phyloP scores from a whole-genome alignment of 768 basidiomycete genomes.

The Candolleomyces eurysporus region DNA sequence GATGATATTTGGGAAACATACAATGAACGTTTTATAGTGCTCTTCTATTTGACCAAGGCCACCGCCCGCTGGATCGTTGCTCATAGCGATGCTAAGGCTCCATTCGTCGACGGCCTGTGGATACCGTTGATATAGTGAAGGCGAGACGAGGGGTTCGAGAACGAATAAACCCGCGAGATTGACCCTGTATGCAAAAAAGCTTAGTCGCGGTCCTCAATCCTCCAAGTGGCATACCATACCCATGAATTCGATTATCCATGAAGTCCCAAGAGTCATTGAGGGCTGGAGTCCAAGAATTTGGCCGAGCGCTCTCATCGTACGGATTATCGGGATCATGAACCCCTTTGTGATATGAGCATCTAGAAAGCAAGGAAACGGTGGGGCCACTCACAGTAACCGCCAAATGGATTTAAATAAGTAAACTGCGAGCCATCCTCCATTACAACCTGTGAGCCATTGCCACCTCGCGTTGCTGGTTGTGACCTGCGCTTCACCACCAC shows the following conservation, averaged over 20 bases:
- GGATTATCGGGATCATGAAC: constrained; percentile 64
- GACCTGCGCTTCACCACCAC: too few relatives aligned
- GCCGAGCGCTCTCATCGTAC: constrained; percentile 64
- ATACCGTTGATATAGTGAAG: constrained; percentile 61
- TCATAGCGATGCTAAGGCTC: constrained; percentile 64
- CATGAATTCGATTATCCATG: constrained; percentile 76
- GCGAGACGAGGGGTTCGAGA: constrained; percentile 74
- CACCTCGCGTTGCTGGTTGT: constrained; percentile 7
- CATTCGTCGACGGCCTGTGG: constrained; percentile 59
- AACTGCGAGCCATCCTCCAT: constrained; percentile 76
- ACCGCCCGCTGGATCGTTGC: constrained; percentile 55
- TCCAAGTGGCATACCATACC: constrained; percentile 37
- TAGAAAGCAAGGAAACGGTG: too few relatives aligned
- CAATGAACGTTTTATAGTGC: constrained; percentile 83
- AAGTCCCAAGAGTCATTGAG: constrained; percentile 59
- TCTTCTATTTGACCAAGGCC: constrained; percentile 62
- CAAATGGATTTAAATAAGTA: constrained; percentile 75
- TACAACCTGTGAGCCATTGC: constrained; percentile 71
- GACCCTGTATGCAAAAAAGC: constrained; percentile 35
- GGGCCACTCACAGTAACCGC: constrained; percentile 70
- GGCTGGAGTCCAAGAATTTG: constrained; percentile 73
- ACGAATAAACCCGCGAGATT: constrained; percentile 77
- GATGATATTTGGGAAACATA: constrained; percentile 31
- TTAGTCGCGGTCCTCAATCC: constrained; percentile 55
- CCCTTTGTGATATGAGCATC: constrained; percentile 33